Evolutionary conservation across 2,329 filamentous ascomycete genomes (phyloP).

Genomic region (Fusarium mundagurra): DNA sequence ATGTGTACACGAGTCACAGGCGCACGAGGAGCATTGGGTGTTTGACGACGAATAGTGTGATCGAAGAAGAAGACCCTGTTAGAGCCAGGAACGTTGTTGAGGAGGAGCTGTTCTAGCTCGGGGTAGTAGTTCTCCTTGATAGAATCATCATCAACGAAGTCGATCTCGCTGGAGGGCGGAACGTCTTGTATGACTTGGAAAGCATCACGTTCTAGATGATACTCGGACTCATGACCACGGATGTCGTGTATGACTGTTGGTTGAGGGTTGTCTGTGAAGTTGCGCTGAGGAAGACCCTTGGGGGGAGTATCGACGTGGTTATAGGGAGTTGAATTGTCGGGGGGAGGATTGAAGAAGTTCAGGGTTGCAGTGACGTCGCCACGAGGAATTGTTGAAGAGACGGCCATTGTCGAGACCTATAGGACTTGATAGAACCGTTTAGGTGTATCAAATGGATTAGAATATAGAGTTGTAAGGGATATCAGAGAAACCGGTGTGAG

Average conservation of each 20-base stretch:
- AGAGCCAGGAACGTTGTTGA: slow-evolving; percentile 72
- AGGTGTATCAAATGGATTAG: neutral
- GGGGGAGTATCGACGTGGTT: slow-evolving; percentile 74
- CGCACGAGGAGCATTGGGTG: slow-evolving; percentile 65
- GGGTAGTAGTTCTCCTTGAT: slow-evolving; percentile 83
- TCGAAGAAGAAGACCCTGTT: slow-evolving; percentile 81
- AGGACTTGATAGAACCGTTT: neutral
- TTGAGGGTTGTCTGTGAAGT: slow-evolving; percentile 65
- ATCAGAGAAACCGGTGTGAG: neutral
- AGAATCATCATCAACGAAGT: slow-evolving; percentile 74
- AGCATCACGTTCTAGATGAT: slow-evolving; percentile 76
- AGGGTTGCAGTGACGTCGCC: slow-evolving; percentile 72
- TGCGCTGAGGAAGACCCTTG: slow-evolving; percentile 69
- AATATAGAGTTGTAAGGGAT: neutral
- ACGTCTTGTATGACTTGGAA: slow-evolving; percentile 73
- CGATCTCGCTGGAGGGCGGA: slow-evolving; percentile 57
- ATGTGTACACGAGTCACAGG: slow-evolving; percentile 83
- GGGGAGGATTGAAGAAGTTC: slow-evolving; percentile 71
- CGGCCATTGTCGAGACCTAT: slow-evolving; percentile 49
- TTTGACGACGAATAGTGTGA: slow-evolving; percentile 82
- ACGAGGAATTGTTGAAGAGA: slow-evolving; percentile 56
- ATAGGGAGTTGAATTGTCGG: slow-evolving; percentile 68
- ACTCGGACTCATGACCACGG: slow-evolving; percentile 73
- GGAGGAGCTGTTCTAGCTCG: slow-evolving; percentile 78
- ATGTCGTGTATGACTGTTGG: slow-evolving; percentile 75